phyloP scores from a whole-genome alignment of 495 filamentous ascomycete genomes.

The Oidiodendron maius region DNA sequence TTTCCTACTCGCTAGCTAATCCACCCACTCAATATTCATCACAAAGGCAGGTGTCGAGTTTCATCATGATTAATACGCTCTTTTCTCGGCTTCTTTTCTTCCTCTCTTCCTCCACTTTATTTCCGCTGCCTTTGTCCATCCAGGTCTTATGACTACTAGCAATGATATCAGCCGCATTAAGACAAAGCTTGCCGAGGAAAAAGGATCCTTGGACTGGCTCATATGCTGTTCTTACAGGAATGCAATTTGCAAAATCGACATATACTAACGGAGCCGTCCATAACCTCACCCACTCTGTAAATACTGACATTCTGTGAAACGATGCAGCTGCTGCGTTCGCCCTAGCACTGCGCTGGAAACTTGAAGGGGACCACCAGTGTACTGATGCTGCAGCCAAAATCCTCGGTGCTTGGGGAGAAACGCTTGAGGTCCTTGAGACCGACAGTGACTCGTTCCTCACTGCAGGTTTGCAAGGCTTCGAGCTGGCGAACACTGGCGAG shows the following conservation, averaged over 20 bases:
- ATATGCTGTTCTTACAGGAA: constrained; percentile 26
- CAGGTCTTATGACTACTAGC: constrained; percentile 32
- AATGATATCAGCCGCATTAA: constrained; percentile 31
- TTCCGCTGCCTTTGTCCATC: constrained; percentile 13
- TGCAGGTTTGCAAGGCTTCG: constrained; percentile 37
- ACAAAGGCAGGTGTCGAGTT: too few relatives aligned
- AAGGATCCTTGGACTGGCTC: constrained; percentile 30
- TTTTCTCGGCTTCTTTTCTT: background rate
- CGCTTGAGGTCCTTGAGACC: constrained; percentile 27
- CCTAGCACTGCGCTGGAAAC: constrained; percentile 34
- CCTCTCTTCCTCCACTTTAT: constrained; percentile 4
- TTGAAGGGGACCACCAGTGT: constrained; percentile 28
- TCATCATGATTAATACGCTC: background rate
- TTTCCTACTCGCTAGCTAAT: too few relatives aligned
- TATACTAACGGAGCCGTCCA: constrained; percentile 23
- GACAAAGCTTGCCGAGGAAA: constrained; percentile 20
- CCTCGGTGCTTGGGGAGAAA: constrained; percentile 33
- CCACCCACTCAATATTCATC: too few relatives aligned
- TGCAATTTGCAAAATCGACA: constrained; percentile 22
- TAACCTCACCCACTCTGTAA: constrained; percentile 31
- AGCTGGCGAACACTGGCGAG: constrained; percentile 41
- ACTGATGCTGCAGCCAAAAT: constrained; percentile 29
- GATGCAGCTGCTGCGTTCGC: constrained; percentile 35
- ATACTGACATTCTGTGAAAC: constrained; percentile 31
- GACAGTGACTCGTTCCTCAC: constrained; percentile 34